Percentiles rank a stretch among this genome's conserved stretches.
Conservation (phyloP, 768 basidiomycete species). For the Cyclocybe cylindracea region DNA sequence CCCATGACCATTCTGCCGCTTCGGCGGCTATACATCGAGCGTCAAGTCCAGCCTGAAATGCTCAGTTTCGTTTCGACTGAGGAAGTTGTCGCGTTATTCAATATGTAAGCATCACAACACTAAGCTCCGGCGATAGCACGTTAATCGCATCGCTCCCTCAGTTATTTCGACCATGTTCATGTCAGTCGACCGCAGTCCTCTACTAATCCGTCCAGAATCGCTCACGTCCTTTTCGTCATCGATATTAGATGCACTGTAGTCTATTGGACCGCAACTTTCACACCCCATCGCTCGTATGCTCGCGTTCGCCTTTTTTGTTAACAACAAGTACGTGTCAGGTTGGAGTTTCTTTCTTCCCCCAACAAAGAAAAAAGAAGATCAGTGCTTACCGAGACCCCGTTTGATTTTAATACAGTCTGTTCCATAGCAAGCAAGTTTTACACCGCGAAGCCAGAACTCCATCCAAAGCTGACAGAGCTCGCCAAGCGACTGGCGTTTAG, state of each 20-base stretch:
- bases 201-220: slow-evolving; percentile 14
- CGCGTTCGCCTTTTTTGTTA: slow-evolving; percentile 90
- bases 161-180: slow-evolving; percentile 77
- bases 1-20: slow-evolving; percentile 89
- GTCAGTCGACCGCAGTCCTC: slow-evolving; percentile 39
- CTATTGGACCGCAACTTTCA: slow-evolving; percentile 88
- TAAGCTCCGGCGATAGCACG: neutral
- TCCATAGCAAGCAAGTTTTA: slow-evolving; percentile 95
- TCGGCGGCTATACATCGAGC: slow-evolving; percentile 80
- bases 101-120: slow-evolving; percentile 61
- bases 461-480: slow-evolving; percentile 75
- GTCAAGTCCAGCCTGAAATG: slow-evolving; percentile 93
- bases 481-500: slow-evolving; percentile 87
- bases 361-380: neutral
- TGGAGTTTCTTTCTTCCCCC: neutral
- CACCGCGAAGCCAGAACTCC: slow-evolving; percentile 76
- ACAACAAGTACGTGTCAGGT: slow-evolving; percentile 72
- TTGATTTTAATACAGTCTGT: slow-evolving; percentile 61
- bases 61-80: slow-evolving; percentile 84
- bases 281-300: slow-evolving; percentile 91
- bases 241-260: slow-evolving; percentile 68
- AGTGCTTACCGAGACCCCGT: neutral
- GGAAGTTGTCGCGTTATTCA: slow-evolving; percentile 89
- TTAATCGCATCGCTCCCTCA: slow-evolving; percentile 26
- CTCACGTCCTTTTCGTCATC: neutral